Percentiles rank a stretch among this genome's conserved stretches.
Evolutionary conservation across 1,139 yeast species (phyloP).

Genomic region (Zhuliangozyma blackwelliae): DNA sequence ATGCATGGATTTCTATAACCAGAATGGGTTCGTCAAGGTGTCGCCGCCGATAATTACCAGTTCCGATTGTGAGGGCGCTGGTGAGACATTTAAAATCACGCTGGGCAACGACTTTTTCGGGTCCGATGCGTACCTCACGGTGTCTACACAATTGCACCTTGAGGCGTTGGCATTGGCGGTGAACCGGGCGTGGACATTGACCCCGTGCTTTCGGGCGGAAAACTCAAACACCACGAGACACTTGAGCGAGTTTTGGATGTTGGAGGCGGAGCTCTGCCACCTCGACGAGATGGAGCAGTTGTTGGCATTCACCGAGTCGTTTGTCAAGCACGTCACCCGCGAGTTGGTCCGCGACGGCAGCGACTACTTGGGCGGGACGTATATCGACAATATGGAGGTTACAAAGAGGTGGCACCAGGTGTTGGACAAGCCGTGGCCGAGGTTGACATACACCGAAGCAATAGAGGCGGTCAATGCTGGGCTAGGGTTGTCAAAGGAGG

Average conservation of each 20-base stretch:
- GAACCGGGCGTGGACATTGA: constrained; percentile 79
- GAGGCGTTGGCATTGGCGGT: constrained; percentile 77
- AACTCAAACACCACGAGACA: constrained; percentile 88
- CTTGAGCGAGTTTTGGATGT: constrained; percentile 95
- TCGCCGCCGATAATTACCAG: constrained; percentile 83
- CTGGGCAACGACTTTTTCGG: constrained; percentile 57
- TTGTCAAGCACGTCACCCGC: constrained; percentile 57
- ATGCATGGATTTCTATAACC: constrained; percentile 52
- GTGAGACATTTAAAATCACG: constrained; percentile 60
- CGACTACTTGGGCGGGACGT: constrained; percentile 41
- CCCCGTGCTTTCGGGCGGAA: constrained; percentile 95
- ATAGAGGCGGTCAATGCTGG: constrained; percentile 34
- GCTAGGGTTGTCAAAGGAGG: constrained; percentile 10
- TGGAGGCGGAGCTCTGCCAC: constrained; percentile 86
- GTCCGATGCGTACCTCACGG: constrained; percentile 67
- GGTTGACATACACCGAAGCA: constrained; percentile 74
- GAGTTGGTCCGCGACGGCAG: constrained; percentile 31
- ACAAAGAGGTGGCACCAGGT: constrained; percentile 31
- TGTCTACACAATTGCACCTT: constrained; percentile 86
- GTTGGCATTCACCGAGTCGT: constrained; percentile 60
- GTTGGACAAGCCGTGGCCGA: constrained; percentile 52
- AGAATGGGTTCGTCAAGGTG: constrained; percentile 60
- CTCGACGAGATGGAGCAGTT: constrained; percentile 54
- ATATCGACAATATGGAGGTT: constrained; percentile 29
- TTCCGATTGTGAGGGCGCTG: constrained; percentile 97